These are phyloP conservation scores for Coemansia sp. DNA, from an alignment of 192 early-diverging fungal species.

Conservation along the genomic window DNA sequence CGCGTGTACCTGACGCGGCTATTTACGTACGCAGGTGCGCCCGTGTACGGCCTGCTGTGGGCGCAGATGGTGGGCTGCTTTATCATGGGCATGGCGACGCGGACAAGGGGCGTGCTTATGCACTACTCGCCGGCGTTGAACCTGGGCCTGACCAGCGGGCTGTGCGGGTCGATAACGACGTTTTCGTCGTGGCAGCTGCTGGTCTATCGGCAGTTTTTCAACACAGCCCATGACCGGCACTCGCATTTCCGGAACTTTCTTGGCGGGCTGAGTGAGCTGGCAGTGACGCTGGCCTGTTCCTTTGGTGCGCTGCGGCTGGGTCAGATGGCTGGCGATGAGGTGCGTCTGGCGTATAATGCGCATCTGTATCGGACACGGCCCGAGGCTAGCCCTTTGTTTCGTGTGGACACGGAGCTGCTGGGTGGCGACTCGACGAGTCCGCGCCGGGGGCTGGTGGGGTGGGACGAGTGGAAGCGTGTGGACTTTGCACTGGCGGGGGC, in stretches of 20 bases:
- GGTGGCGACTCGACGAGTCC: background rate
- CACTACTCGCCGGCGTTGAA: constrained; percentile 49
- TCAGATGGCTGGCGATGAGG: constrained; percentile 30
- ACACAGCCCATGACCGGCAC: constrained; percentile 9
- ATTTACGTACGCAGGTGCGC: constrained; percentile 53
- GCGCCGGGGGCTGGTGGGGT: constrained; percentile 23
- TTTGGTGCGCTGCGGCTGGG: constrained; percentile 24
- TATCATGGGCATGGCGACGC: constrained; percentile 20
- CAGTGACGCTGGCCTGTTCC: constrained; percentile 24
- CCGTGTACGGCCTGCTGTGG: constrained; percentile 58
- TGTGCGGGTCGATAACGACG: constrained; percentile 78
- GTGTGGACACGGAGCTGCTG: constrained; percentile 20
- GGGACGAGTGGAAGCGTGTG: constrained; percentile 18
- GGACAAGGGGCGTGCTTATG: constrained; percentile 23
- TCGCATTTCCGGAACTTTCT: constrained; percentile 38
- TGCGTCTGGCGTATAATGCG: constrained; percentile 2
- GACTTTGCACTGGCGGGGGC: constrained; percentile 9
- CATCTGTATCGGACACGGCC: background rate
- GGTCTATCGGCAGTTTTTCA: constrained; percentile 49
- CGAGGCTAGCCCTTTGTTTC: background rate
- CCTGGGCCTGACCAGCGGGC: constrained; percentile 57
- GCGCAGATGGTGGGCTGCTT: constrained; percentile 68
- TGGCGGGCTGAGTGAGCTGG: constrained; percentile 33
- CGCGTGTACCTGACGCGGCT: constrained; percentile 53
- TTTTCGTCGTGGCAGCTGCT: constrained; percentile 73